These are phyloP conservation scores for Wickerhamiella parazyma DNA, from an alignment of 805 yeast genomes.

Conservation along the genomic window DNA sequence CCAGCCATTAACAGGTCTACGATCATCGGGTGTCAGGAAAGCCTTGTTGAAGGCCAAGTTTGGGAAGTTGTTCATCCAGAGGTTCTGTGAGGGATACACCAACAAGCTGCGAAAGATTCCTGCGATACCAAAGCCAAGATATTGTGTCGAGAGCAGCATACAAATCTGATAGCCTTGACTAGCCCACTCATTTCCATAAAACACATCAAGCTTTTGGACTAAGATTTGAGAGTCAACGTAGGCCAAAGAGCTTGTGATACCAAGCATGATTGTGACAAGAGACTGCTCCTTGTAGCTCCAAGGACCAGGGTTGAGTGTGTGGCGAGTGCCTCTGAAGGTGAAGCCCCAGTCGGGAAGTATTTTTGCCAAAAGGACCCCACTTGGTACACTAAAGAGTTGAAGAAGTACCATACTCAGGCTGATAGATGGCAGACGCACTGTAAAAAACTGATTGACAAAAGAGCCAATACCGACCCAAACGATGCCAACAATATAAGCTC, in stretches of 20 bases:
- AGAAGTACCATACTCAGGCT: slow-evolving; percentile 37
- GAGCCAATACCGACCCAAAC: slow-evolving; percentile 42
- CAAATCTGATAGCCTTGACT: slow-evolving; percentile 33
- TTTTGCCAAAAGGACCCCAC: slow-evolving; percentile 35
- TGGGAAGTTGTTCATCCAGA: slow-evolving; percentile 43
- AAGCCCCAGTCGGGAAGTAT: slow-evolving; percentile 36
- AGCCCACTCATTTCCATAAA: slow-evolving; percentile 25
- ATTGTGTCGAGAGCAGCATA: slow-evolving; percentile 36
- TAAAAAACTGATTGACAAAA: slow-evolving; percentile 44
- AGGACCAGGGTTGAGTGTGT: slow-evolving; percentile 46
- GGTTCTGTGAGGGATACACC: slow-evolving; percentile 30
- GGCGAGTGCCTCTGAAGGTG: slow-evolving; percentile 28
- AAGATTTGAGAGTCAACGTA: slow-evolving; percentile 17
- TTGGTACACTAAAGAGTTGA: slow-evolving; percentile 47
- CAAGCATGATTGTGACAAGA: slow-evolving; percentile 29
- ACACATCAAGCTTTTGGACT: slow-evolving; percentile 24
- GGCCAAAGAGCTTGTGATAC: slow-evolving; percentile 13
- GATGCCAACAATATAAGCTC: slow-evolving; percentile 38
- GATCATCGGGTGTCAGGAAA: slow-evolving; percentile 18
- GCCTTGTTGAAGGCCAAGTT: slow-evolving; percentile 41
- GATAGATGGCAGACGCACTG: slow-evolving; percentile 41
- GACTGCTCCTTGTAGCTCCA: slow-evolving; percentile 33
- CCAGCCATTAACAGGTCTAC: slow-evolving; percentile 42
- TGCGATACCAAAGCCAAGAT: slow-evolving; percentile 40
- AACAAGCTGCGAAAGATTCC: slow-evolving; percentile 41